Base-by-base conservation (phyloP, 192 early-diverging fungal genomes). In the Podila clonocystis region DNA sequence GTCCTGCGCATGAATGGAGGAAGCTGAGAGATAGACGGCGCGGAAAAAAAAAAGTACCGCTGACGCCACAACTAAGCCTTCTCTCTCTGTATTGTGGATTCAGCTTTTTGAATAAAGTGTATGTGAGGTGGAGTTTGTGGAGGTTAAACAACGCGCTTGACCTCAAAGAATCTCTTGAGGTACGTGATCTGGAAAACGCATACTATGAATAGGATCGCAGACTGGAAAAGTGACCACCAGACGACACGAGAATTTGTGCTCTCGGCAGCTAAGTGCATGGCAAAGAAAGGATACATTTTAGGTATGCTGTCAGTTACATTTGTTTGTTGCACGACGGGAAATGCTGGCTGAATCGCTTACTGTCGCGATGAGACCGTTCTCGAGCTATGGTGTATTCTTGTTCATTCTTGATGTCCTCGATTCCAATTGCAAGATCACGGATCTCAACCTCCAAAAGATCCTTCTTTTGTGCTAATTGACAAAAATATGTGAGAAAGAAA, bases 221-320 rank as follows among this genome's bases (percentile, higher is more conserved):
- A 74, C 75, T 95, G 90, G 52, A 91, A 83, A 29, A 94, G 64
- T 52, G 94, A 91, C 92, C 92, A 94, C 89, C 90, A 94, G 63
- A 90, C 86, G 9, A 95, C 93, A 67, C 94, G 91, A 50, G 90
- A 73, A 82, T 94, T 92, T 24, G 93, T 95, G 76, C 89, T 91
- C 65, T 93, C 92, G 60, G 93, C 91, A 69, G 93, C 92, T 95
- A 84, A 12, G 1, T 45, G 13, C 41, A 45, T 6, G 9, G 36
- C 31, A 31, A 22, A 58, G 31, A 22, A 41, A 41, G 15, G 63
- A 24, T 11, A 63, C 9, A 34, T 17, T 65, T 15, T 45, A 15
- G 34, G 34, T 15, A 45, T 45, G 1, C 41, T 45, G 41, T 45
- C 41, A 45, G 41, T 45, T 45, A 45, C 1, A 45, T 17, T 45